These are phyloP conservation scores for Cyberlindnera xishuangbannaensis DNA, from an alignment of 805 yeast genomes.

Conservation along the genomic window DNA sequence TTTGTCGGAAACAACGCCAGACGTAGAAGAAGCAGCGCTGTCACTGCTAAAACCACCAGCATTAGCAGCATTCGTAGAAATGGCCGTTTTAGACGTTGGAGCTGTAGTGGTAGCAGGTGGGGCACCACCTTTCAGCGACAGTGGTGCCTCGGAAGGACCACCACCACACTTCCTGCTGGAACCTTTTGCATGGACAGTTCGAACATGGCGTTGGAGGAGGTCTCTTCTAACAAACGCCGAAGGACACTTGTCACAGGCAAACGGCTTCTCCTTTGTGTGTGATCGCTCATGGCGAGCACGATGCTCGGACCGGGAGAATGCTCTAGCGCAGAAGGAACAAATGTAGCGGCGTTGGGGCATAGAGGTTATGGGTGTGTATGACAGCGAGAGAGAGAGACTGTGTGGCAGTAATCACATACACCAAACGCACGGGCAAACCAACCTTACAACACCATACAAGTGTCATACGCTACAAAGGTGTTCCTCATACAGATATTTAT, in stretches of 20 bases:
- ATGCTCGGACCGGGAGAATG: constrained; percentile 76
- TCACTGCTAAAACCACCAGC: too few relatives aligned
- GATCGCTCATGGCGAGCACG: constrained; percentile 73
- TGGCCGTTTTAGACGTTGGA: too few relatives aligned
- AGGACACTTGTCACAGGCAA: constrained; percentile 63
- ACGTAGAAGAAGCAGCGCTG: too few relatives aligned
- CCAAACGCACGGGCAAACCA: too few relatives aligned
- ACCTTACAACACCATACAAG: too few relatives aligned
- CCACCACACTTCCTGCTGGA: constrained; percentile 1
- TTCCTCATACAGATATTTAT: constrained; percentile 33
- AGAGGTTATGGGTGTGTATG: constrained; percentile 9
- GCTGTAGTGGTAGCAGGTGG: too few relatives aligned
- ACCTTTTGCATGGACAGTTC: constrained; percentile 59
- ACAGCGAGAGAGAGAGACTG: too few relatives aligned
- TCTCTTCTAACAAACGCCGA: constrained; percentile 76
- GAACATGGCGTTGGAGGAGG: constrained; percentile 65
- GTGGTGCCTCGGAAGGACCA: too few relatives aligned
- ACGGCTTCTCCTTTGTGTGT: constrained; percentile 77
- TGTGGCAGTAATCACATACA: too few relatives aligned
- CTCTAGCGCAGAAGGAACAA: constrained; percentile 75
- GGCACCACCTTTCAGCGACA: too few relatives aligned
- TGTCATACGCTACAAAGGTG: not conserved
- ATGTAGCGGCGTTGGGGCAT: constrained; percentile 58
- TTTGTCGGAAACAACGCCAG: too few relatives aligned
- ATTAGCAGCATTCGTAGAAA: too few relatives aligned